A percentile compares a stretch with the other conserved stretches of the same genome.
Conservation (phyloP, 2,329 filamentous ascomycete species). For the Leptoxyphium fumago region DNA sequence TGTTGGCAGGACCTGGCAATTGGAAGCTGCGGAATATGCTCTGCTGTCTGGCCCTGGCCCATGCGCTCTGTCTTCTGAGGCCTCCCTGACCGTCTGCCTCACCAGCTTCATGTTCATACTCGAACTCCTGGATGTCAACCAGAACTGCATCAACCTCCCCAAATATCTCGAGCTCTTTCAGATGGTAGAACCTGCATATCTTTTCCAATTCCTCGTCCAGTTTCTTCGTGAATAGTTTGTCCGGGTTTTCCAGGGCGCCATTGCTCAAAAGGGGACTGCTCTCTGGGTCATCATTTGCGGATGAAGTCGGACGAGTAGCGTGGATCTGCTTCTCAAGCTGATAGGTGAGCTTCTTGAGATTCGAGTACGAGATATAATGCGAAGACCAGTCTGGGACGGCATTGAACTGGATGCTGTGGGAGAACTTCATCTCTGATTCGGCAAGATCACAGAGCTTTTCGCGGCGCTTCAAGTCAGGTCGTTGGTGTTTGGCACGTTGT, state of each 20-base stretch:
- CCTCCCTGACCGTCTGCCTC: constrained; percentile 16
- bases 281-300: constrained; percentile 52
- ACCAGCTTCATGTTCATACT: constrained; percentile 35
- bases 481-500: constrained; percentile 3
- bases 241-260: constrained; percentile 47
- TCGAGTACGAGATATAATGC: constrained; percentile 96
- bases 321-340: constrained; percentile 76
- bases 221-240: constrained; percentile 65
- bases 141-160: constrained; percentile 67
- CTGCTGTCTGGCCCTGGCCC: constrained; percentile 19
- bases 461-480: constrained; percentile 10
- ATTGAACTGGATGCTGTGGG: constrained; percentile 98
- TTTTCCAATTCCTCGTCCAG: constrained; percentile 87
- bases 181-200: constrained; percentile 75
- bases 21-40: constrained; percentile 41
- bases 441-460: constrained; percentile 58
- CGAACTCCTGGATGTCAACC: constrained; percentile 54
- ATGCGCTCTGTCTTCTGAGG: constrained; percentile 16
- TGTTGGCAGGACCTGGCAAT: constrained; percentile 20
- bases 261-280: constrained; percentile 61
- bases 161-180: constrained; percentile 79
- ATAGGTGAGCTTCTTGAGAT: constrained; percentile 97
- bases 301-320: constrained; percentile 31
- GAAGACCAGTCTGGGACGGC: constrained; percentile 99
- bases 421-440: constrained; percentile 95